A percentile compares a stretch with the other conserved stretches of the same genome.
Evolutionary conservation across 768 basidiomycete genomes (phyloP).

Genomic region (Xerocomellus intermedius): DNA sequence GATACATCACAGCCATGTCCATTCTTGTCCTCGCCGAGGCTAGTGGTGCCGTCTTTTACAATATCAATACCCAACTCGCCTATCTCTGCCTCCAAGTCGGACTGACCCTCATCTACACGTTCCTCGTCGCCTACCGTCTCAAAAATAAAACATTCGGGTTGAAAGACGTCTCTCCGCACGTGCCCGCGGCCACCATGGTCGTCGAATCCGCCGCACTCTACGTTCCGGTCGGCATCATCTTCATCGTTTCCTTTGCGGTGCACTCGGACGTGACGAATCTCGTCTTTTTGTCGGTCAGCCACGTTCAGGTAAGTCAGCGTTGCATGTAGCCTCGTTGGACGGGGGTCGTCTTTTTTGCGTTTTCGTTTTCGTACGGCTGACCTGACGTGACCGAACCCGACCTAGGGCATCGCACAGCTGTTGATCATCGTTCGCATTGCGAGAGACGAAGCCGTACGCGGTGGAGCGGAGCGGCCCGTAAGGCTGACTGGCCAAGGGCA

Average conservation of each 20-base stretch:
- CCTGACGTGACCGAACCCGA: not conserved
- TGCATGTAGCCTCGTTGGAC: not conserved
- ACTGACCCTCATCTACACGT: conserved; percentile 31
- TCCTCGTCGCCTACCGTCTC: conserved; percentile 32
- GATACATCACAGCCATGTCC: conserved; percentile 11
- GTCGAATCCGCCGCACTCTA: conserved; percentile 38
- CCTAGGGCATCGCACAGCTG: conserved; percentile 35
- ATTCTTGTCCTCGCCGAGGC: conserved; percentile 14
- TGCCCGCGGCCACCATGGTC: conserved; percentile 30
- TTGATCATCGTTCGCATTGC: conserved; percentile 39
- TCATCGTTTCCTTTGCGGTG: conserved; percentile 30
- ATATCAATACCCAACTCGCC: conserved; percentile 20
- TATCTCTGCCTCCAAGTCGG: conserved; percentile 32
- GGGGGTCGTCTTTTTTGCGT: not conserved
- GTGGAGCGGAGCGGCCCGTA: too few relatives aligned
- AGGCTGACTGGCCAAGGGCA: too few relatives aligned
- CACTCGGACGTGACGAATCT: conserved; percentile 29
- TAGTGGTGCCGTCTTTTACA: conserved; percentile 15
- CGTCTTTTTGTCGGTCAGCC: conserved; percentile 33
- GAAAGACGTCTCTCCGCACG: conserved; percentile 23
- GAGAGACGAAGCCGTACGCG: too few relatives aligned
- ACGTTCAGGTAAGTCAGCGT: conserved; percentile 28
- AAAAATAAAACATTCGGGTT: conserved; percentile 18
- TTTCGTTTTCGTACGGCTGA: not conserved
- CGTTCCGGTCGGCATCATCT: conserved; percentile 26